Percentiles rank a stretch among this genome's conserved stretches.
These are phyloP conservation scores for sorghum (Sorghum bicolor) DNA, from an alignment of 176 grass and related monocot species.

Conservation along the genomic window Sorghum_bicolor_NCBIv3 NC_012879.2:6506001-6506500, in stretches of 20 bases:
- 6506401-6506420: neutral
- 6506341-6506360: neutral
- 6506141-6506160: neutral
- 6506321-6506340: conserved; percentile 49
- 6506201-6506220: conserved; percentile 89
- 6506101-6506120: neutral
- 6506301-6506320: conserved; percentile 90
- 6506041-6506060: neutral
- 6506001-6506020: neutral
- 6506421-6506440: neutral
- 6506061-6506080: neutral
- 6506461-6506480: neutral
- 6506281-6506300: conserved; percentile 95
- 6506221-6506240: conserved; percentile 79
- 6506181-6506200: conserved; percentile 22
- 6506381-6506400: neutral
- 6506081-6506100: neutral
- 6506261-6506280: conserved; percentile 90
- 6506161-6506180: neutral
- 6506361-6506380: conserved; percentile 12
- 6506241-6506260: conserved; percentile 76
- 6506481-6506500: conserved; percentile 23
- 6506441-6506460: neutral
- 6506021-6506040: neutral
- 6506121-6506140: neutral